A percentile compares a stretch with the other conserved stretches of the same genome.
Evolutionary conservation across 768 basidiomycete species (phyloP).

Genomic region (Termitomyces sp.): DNA sequence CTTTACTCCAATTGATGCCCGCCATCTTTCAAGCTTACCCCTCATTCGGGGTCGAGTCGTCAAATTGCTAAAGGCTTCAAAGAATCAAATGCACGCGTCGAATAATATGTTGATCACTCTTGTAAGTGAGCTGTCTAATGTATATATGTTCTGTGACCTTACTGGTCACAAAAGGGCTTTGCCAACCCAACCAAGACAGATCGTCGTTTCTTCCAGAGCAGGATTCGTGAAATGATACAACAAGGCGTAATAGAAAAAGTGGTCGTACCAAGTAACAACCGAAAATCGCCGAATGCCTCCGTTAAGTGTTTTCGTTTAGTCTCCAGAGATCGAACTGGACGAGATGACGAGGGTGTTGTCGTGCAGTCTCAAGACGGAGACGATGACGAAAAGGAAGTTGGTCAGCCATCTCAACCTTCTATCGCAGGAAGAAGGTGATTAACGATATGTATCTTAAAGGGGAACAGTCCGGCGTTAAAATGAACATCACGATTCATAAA

Average conservation of each 20-base stretch:
- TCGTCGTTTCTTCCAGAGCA: conserved; percentile 76
- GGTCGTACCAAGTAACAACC: conserved; percentile 56
- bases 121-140: conserved; percentile 35
- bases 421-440: neutral
- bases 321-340: conserved; percentile 31
- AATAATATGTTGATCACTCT: conserved; percentile 75
- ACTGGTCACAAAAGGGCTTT: conserved; percentile 55
- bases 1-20: conserved; percentile 74
- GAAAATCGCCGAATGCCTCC: conserved; percentile 39
- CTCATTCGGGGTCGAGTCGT: conserved; percentile 69
- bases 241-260: conserved; percentile 76
- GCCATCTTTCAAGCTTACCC: conserved; percentile 71
- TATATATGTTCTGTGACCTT: neutral
- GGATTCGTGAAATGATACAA: conserved; percentile 69
- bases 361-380: conserved; percentile 42
- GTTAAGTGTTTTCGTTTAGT: conserved; percentile 70
- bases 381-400: conserved; percentile 31
- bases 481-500: conserved; percentile 68
- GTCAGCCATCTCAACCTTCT: conserved; percentile 9
- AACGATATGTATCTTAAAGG: conserved; percentile 13
- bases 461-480: conserved; percentile 41
- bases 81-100: conserved; percentile 66
- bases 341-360: conserved; percentile 30
- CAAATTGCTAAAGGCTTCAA: conserved; percentile 67
- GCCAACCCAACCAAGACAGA: conserved; percentile 69